Evolutionary conservation across 106 monocot genomes (phyloP), one percentile per base, ranked within the genome.

Genomic region (Iris macrosiphon): DNA sequence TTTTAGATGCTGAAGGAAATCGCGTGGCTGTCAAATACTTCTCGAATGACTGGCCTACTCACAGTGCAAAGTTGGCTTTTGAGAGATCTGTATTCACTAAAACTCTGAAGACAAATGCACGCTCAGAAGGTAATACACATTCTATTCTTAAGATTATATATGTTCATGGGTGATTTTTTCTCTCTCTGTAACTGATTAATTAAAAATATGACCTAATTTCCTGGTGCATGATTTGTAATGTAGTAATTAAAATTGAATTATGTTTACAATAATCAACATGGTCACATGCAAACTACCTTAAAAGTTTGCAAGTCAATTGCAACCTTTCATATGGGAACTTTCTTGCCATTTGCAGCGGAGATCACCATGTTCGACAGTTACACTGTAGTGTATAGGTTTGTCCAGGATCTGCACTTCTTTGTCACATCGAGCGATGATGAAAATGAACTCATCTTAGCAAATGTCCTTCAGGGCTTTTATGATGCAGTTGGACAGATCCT

Each of bases 361-460:
- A 83, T 88, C 57, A 31, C 73, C 9, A 81, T 93, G 75, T 70
- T 93, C 64, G 93, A 84, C 30, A 69, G 81, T 23, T 66, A 70
- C 59, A 75, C 84, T 49, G 75, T 93, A 27, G 65, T 88, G 38
- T 93, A 88, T 57, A 93, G 81, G 65, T 93, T 88, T 62, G 66
- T 84, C 48, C 81, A 93, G 49, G 93, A 93, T 50, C 88, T 88
- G 9, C 88, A 84, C 58, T 93, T 93, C 62, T 93, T 81, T 73
- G 88, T 93, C 49, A 88, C 81, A 27, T 84, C 84, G 21, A 78
- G 80, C 42, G 78, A 80, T 57, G 78, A 93, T 68, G 93, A 88
- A 63, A 93, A 88, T 73, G 93, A 93, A 69, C 72, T 93, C 63
- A 88, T 93, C 33, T 60, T 93, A 40, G 74, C 75, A 26, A 67